Evolutionary conservation across 2,329 filamentous ascomycete genomes (phyloP).

Genomic region (Trichophyton equinum): DNA sequence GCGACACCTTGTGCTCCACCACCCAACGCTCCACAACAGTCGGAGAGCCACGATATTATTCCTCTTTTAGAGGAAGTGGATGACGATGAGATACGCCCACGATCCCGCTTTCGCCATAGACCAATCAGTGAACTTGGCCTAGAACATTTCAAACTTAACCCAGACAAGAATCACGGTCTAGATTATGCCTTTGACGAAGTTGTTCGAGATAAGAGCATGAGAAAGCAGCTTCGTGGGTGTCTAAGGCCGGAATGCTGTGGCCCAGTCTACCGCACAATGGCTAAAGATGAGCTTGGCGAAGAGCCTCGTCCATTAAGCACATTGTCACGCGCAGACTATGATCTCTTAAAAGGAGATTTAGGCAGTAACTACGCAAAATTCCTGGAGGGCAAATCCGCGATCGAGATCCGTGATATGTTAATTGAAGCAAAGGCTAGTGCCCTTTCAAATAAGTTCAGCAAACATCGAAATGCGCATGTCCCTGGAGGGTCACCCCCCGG

Average conservation of each 20-base stretch:
- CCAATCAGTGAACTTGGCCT: constrained; percentile 47
- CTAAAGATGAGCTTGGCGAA: constrained; percentile 29
- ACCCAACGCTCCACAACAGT: neutral
- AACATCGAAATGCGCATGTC: constrained; percentile 62
- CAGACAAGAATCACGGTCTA: constrained; percentile 54
- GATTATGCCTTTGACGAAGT: constrained; percentile 64
- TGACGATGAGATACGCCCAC: neutral
- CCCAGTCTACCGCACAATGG: constrained; percentile 55
- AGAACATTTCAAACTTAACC: constrained; percentile 74
- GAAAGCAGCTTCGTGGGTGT: constrained; percentile 61
- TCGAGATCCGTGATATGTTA: constrained; percentile 44
- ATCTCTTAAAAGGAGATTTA: constrained; percentile 42
- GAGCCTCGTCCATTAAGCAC: constrained; percentile 19
- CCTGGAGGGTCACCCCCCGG: constrained; percentile 65
- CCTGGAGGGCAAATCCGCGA: constrained; percentile 14
- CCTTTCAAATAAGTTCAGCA: constrained; percentile 63
- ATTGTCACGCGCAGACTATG: constrained; percentile 19
- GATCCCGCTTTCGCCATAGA: constrained; percentile 42
- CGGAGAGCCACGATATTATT: neutral
- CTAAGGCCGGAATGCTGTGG: constrained; percentile 66
- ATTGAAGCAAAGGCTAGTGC: constrained; percentile 62
- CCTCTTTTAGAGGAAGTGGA: neutral
- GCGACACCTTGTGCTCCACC: neutral
- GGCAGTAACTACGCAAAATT: constrained; percentile 18
- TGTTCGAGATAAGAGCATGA: constrained; percentile 55